phyloP scores from a whole-genome alignment of 2,329 filamentous ascomycete species.

The Pseudocercospora cruenta region DNA sequence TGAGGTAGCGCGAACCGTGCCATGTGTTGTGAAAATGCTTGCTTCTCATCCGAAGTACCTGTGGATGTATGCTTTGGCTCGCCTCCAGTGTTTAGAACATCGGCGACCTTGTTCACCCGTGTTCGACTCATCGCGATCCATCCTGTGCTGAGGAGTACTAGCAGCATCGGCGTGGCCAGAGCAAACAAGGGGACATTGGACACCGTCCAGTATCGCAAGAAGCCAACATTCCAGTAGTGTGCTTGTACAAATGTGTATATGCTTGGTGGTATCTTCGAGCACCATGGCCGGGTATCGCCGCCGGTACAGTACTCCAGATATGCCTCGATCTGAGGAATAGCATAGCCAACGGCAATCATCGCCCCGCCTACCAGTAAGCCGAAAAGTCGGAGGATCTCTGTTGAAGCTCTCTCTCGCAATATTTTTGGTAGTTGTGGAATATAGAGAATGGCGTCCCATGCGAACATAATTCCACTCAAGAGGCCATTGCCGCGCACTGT shows the following conservation, averaged over 20 bases:
- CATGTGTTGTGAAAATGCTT: constrained; percentile 33
- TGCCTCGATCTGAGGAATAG: constrained; percentile 74
- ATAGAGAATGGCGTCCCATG: constrained; percentile 59
- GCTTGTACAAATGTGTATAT: constrained; percentile 90
- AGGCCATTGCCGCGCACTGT: constrained; percentile 84
- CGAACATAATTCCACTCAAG: constrained; percentile 76
- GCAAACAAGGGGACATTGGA: constrained; percentile 87
- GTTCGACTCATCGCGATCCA: constrained; percentile 7
- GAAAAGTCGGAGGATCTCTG: constrained; percentile 21
- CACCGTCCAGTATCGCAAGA: constrained; percentile 86
- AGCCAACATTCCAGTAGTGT: constrained; percentile 88
- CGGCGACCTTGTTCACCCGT: background rate
- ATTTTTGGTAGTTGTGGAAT: constrained; percentile 48
- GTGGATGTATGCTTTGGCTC: background rate
- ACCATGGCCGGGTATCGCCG: constrained; percentile 68
- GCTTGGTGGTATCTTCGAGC: constrained; percentile 70
- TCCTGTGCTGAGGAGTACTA: constrained; percentile 67
- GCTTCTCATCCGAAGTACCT: constrained; percentile 6
- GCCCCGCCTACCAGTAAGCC: constrained; percentile 67
- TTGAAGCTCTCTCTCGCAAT: constrained; percentile 26
- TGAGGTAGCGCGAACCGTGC: constrained; percentile 72
- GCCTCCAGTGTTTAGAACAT: background rate
- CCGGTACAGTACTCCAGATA: constrained; percentile 70
- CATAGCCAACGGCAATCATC: constrained; percentile 67
- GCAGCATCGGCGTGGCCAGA: constrained; percentile 77